A percentile compares a stretch with the other conserved stretches of the same genome.
phyloP scores from a whole-genome alignment of 306 rosid species.

The Inga oerstediana region DNA sequence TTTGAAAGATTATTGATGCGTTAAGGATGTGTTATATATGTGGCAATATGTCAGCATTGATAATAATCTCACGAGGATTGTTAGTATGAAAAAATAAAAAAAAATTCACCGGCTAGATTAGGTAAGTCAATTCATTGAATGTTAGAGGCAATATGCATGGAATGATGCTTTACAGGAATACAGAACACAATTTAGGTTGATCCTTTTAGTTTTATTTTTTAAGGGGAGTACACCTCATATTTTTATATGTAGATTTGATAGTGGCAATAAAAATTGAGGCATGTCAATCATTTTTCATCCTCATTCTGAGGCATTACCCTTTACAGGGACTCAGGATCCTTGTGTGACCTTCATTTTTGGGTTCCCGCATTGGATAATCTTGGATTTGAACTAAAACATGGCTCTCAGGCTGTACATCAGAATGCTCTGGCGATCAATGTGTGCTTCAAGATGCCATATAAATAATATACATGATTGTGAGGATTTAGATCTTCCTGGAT shows the following conservation, averaged over 20 bases:
- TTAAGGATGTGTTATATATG: conserved; percentile 11
- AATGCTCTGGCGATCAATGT: conserved; percentile 1
- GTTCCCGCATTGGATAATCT: conserved; percentile 7
- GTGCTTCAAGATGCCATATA: neutral
- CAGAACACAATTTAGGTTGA: neutral
- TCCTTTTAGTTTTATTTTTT: conserved; percentile 13
- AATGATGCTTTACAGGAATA: neutral
- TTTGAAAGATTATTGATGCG: neutral
- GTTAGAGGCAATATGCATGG: neutral
- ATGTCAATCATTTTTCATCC: neutral
- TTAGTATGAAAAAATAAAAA: conserved; percentile 11
- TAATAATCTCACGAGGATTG: neutral
- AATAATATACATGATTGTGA: neutral
- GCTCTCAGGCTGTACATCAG: neutral
- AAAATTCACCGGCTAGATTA: neutral
- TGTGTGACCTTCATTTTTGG: conserved; percentile 21
- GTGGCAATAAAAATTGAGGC: neutral
- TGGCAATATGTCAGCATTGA: neutral
- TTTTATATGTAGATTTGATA: conserved; percentile 17
- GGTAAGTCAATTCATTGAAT: neutral
- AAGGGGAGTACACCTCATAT: neutral
- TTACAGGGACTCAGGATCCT: conserved; percentile 12
- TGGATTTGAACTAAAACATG: conserved; percentile 10
- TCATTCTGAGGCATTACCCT: neutral
- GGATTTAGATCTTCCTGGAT: neutral